phyloP scores from a whole-genome alignment of 2,329 filamentous ascomycete genomes.

The Nigrospora oryzae region DNA sequence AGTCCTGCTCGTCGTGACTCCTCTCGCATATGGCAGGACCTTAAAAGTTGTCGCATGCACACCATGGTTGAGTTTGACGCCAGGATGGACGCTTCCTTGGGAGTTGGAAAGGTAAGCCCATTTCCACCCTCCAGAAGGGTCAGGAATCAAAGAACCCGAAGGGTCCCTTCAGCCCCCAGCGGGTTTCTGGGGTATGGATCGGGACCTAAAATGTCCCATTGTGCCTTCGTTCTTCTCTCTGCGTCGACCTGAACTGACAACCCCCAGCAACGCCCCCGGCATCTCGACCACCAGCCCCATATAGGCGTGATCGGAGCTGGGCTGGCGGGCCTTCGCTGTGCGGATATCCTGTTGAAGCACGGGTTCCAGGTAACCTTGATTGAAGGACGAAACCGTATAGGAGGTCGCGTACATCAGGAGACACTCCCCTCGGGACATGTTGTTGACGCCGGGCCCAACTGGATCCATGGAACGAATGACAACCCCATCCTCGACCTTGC shows the following conservation, averaged over 20 bases:
- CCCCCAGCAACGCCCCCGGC: conserved; percentile 10
- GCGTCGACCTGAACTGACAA: conserved; percentile 11
- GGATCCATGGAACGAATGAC: conserved; percentile 66
- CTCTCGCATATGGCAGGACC: conserved; percentile 42
- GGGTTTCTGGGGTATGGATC: no score
- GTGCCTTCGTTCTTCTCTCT: neutral
- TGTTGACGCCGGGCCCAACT: conserved; percentile 64
- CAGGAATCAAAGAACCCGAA: no score
- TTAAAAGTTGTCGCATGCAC: conserved; percentile 30
- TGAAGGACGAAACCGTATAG: conserved; percentile 59
- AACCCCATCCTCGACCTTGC: conserved; percentile 65
- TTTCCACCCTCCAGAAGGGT: conserved; percentile 1
- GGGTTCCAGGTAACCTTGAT: conserved; percentile 62
- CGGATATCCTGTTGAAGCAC: conserved; percentile 55
- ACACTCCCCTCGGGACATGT: conserved; percentile 32
- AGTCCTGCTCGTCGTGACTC: conserved; percentile 31
- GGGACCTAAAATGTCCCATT: neutral
- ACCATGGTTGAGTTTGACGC: conserved; percentile 23
- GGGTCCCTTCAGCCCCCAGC: no score
- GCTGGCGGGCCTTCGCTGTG: conserved; percentile 61
- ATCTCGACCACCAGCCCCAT: conserved; percentile 32
- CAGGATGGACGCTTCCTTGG: conserved; percentile 20
- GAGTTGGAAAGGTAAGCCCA: conserved; percentile 25
- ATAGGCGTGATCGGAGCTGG: conserved; percentile 64
- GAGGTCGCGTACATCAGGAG: conserved; percentile 53